Evolutionary conservation across 495 filamentous ascomycete species (phyloP).

Genomic region (Aspergillus nidulans): DNA sequence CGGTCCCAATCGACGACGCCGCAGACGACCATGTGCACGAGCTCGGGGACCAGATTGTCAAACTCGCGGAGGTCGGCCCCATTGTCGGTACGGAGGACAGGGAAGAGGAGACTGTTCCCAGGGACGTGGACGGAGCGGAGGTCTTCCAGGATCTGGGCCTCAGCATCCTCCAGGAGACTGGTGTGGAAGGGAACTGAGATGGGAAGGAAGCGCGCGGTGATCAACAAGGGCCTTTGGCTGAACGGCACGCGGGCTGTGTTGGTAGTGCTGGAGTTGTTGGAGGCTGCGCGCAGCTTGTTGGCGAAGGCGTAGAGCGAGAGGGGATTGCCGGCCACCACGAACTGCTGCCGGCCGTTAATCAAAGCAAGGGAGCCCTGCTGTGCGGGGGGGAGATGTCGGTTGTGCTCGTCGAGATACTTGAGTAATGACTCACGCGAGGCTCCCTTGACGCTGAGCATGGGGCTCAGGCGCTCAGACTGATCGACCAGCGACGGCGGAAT

Average conservation of each 20-base stretch:
- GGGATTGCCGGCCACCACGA: background rate
- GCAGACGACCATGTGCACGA: background rate
- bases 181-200: conserved; percentile 94
- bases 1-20: background rate
- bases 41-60: background rate
- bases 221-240: conserved; percentile 89
- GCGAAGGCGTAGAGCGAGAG: background rate
- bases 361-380: background rate
- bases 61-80: background rate
- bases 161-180: conserved; percentile 75
- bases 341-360: background rate
- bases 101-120: background rate
- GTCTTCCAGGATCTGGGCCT: background rate
- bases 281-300: conserved; percentile 62
- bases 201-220: conserved; percentile 91
- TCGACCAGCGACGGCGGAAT: no score
- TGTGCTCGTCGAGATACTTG: background rate
- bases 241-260: conserved; percentile 89
- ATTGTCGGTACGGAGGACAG: background rate
- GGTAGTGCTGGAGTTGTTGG: conserved; percentile 90
- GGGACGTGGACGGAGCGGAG: background rate
- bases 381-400: background rate
- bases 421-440: background rate
- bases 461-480: no score
- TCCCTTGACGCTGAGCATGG: background rate